Percentiles rank a stretch among this genome's conserved stretches.
Conservation (phyloP, 2,329 filamentous ascomycete genomes). For the Phialophora expanda region DNA sequence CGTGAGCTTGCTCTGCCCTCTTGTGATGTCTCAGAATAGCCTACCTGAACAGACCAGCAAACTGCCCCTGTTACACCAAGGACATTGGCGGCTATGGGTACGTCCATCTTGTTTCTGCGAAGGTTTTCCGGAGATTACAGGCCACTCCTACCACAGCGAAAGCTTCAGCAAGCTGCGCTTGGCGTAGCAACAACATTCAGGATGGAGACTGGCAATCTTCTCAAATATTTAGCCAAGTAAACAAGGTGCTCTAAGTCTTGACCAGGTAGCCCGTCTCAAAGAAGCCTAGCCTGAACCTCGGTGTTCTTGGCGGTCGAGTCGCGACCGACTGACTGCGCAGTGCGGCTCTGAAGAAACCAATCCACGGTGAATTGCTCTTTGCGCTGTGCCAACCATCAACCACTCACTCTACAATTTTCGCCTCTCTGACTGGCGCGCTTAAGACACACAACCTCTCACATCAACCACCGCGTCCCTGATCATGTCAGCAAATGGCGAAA, state of each 20-base stretch:
- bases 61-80: conserved; percentile 66
- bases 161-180: background rate
- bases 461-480: background rate
- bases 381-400: background rate
- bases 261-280: background rate
- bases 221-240: no score
- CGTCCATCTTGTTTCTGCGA: conserved; percentile 52
- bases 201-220: background rate
- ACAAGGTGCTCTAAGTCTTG: background rate
- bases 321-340: background rate
- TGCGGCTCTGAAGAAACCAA: background rate
- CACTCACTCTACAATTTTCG: background rate
- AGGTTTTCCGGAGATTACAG: background rate
- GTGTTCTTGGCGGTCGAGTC: background rate
- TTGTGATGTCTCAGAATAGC: conserved; percentile 14
- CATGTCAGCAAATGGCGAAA: conserved; percentile 40
- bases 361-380: background rate
- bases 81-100: conserved; percentile 62
- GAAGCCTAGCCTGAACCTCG: background rate
- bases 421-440: background rate
- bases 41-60: conserved; percentile 70
- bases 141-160: background rate
- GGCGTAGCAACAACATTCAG: background rate
- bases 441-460: background rate
- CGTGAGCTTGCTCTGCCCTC: background rate